Evolutionary conservation across 345 rosid species (phyloP).

Genomic region (Sonneratia alba): DNA sequence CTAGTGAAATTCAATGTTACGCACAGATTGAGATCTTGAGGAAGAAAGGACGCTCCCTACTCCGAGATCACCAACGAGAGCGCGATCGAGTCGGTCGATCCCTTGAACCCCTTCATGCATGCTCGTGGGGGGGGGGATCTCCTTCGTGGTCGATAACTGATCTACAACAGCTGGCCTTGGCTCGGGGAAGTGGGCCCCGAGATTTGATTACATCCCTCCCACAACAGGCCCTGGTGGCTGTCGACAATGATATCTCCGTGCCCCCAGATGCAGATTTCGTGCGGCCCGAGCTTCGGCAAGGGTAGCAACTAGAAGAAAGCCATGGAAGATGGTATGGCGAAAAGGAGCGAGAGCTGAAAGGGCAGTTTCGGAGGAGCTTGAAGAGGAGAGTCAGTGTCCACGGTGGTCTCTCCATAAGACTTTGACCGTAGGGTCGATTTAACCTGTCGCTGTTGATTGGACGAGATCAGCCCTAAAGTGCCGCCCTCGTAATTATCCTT

Average conservation of each 20-base stretch:
- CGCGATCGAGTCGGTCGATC: slow-evolving; percentile 83
- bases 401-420: no score
- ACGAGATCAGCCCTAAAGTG: no score
- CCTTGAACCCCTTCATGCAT: slow-evolving; percentile 89
- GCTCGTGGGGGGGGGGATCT: slow-evolving; percentile 95
- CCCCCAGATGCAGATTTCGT: slow-evolving; percentile 83
- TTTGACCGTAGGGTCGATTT: not conserved
- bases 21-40: slow-evolving; percentile 77
- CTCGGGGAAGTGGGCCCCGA: slow-evolving; percentile 91
- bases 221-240: slow-evolving; percentile 80
- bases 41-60: slow-evolving; percentile 86
- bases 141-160: slow-evolving; percentile 93
- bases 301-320: slow-evolving; percentile 26
- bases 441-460: not conserved
- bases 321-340: not conserved
- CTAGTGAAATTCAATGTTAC: not conserved
- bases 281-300: slow-evolving; percentile 77
- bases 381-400: not conserved
- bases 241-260: slow-evolving; percentile 70
- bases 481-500: no score
- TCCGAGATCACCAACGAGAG: slow-evolving; percentile 91
- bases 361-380: not conserved
- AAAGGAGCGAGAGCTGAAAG: not conserved
- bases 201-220: slow-evolving; percentile 69
- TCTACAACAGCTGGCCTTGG: slow-evolving; percentile 91